Evolutionary conservation across 2,329 filamentous ascomycete species (phyloP).

Genomic region (Fusarium tuaranense): DNA sequence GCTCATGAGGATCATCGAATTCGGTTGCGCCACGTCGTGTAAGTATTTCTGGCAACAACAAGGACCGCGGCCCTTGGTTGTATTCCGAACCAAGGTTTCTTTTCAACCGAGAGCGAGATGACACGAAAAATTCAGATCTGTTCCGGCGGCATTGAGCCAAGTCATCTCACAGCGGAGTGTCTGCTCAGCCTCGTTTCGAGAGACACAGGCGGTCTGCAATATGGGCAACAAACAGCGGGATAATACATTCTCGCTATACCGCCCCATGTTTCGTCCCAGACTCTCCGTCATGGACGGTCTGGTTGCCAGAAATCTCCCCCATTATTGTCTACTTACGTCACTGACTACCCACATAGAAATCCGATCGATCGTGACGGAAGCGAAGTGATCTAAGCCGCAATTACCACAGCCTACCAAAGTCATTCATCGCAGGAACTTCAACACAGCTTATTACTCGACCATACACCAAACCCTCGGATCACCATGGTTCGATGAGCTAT

Average conservation of each 20-base stretch:
- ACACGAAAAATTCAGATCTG: background rate
- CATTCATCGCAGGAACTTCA: background rate
- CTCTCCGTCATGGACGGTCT: background rate
- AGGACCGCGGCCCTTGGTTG: background rate
- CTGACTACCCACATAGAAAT: background rate
- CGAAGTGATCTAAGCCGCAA: background rate
- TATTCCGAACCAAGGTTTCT: background rate
- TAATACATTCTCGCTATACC: background rate
- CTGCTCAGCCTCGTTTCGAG: background rate
- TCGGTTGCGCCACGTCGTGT: slow-evolving; percentile 14
- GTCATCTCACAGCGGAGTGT: background rate
- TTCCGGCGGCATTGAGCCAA: background rate
- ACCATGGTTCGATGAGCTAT: background rate
- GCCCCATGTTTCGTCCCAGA: background rate
- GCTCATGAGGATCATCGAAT: slow-evolving; percentile 26
- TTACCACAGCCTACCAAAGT: background rate
- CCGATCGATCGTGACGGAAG: background rate
- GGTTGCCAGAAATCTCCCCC: background rate
- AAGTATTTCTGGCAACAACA: background rate
- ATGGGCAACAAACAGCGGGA: background rate
- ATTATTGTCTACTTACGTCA: background rate
- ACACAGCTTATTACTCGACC: background rate
- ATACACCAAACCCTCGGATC: background rate
- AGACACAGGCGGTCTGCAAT: background rate
- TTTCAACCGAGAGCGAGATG: background rate